Conservation (phyloP, 2,329 filamentous ascomycete species). For the Colletotrichum higginsianum region DNA sequence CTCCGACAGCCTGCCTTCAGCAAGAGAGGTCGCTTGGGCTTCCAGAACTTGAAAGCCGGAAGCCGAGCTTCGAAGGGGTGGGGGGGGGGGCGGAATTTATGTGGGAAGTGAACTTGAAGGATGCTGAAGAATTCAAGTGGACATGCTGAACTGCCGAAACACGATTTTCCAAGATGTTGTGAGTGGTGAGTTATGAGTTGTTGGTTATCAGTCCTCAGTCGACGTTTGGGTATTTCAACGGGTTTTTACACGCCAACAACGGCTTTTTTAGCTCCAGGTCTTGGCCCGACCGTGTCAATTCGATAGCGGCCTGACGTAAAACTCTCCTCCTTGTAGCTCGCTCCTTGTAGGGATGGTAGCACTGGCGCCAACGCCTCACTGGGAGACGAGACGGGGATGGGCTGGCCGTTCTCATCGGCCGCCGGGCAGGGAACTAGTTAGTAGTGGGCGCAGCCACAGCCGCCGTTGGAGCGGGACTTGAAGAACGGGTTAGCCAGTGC, state of each 20-base stretch:
- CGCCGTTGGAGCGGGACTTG: neutral
- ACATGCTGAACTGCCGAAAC: neutral
- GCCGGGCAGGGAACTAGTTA: no score
- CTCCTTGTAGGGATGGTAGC: neutral
- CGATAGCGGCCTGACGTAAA: neutral
- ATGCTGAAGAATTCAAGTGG: constrained; percentile 13
- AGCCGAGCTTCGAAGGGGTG: neutral
- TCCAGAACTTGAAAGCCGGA: constrained; percentile 17
- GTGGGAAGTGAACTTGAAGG: neutral
- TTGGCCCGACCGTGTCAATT: neutral
- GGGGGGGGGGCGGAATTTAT: no score
- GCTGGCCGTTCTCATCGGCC: neutral
- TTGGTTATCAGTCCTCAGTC: neutral
- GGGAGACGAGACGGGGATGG: constrained; percentile 15
- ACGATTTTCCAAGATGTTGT: neutral
- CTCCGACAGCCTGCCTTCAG: neutral
- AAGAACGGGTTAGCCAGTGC: constrained; percentile 1
- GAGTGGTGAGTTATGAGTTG: no score
- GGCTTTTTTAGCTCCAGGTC: neutral
- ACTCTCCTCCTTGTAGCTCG: neutral
- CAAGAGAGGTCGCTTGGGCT: constrained; percentile 4
- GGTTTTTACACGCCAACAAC: neutral
- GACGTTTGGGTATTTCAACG: neutral
- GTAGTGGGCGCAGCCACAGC: constrained; percentile 29
- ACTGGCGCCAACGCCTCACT: constrained; percentile 2